Base-by-base conservation (phyloP, 140 eudicot genomes). In the Cichorium intybus region DNA sequence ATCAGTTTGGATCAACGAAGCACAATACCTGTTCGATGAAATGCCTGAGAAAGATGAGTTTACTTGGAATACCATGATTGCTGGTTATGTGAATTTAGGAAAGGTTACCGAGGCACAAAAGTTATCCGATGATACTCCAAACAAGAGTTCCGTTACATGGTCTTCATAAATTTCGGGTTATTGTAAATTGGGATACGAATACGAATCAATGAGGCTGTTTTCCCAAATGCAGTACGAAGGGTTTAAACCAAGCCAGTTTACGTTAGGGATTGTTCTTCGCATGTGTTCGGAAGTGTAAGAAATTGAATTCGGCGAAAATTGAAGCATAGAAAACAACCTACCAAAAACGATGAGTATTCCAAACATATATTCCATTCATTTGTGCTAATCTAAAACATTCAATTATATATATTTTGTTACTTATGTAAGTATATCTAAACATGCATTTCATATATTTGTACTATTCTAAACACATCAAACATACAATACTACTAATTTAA, bases 141-240 rank as follows among this genome's bases (percentile, higher is more conserved):
- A 16, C 54, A 82, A 56, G 68, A 84, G 81, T 73, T 60, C 90
- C 4, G 74, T 90, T 27, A 87, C 97, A 56, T 84, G 97, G 97
- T 81, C 95, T 62, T 77, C 95, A 2, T 71, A 86, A 56, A 78
- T 86, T 72, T 81, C 95, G 0, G 96, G 97, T 56, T 91, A 78
- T 37, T 87, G 87, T 78, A 81, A 79, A 71, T 61, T 71, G 27
- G 96, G 89, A 24, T 24, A 23, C 4, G 95, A 71, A 56, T 27
- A 15, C 41, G 95, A 91, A 24, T 84, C 91, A 35, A 71, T 87
- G 64, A 70, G 45, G 33, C 39, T 91, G 79, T 80, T 91, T 60
- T 87, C 77, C 46, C 79, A 73, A 69, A 87, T 87, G 96, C 83
- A 46, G 63, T 48, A 17, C 18, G 76, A 75, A 60, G 90, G 90